phyloP scores from a whole-genome alignment of 495 filamentous ascomycete species.

The Lophium mytilinum region DNA sequence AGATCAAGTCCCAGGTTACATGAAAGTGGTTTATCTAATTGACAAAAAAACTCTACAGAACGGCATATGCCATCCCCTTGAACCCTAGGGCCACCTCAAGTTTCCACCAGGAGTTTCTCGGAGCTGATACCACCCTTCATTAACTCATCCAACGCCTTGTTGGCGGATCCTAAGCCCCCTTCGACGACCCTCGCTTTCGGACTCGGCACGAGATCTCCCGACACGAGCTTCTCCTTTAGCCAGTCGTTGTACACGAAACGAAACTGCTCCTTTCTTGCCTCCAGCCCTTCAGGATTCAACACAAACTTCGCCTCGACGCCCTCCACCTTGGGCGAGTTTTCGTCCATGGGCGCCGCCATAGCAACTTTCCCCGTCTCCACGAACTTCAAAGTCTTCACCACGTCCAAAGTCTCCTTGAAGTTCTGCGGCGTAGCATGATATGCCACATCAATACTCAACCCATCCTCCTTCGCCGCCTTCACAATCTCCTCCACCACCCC shows the following conservation, averaged over 20 bases:
- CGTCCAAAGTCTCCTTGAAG: constrained; percentile 31
- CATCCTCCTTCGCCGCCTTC: constrained; percentile 36
- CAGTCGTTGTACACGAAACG: not conserved
- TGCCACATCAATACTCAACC: constrained; percentile 34
- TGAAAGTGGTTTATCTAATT: too few relatives aligned
- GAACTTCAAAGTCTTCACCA: constrained; percentile 34
- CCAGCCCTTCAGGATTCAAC: not conserved
- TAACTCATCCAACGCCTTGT: not conserved
- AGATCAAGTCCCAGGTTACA: too few relatives aligned
- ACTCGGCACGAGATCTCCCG: not conserved
- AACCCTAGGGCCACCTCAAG: not conserved
- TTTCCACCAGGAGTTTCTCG: not conserved
- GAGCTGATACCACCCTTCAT: not conserved
- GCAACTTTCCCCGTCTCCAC: constrained; percentile 35
- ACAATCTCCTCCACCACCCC: constrained; percentile 40
- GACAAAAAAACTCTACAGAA: too few relatives aligned
- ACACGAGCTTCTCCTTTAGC: not conserved
- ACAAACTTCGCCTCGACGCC: not conserved
- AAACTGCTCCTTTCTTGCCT: not conserved
- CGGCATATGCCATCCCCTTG: too few relatives aligned
- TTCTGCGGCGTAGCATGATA: constrained; percentile 36
- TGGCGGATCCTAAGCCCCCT: not conserved
- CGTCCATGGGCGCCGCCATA: not conserved
- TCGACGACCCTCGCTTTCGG: not conserved
- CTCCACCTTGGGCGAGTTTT: not conserved